Evolutionary conservation across 805 yeast species (phyloP), one percentile per base, ranked within the genome.

Genomic region (Wickerhamomyces mucosus): DNA sequence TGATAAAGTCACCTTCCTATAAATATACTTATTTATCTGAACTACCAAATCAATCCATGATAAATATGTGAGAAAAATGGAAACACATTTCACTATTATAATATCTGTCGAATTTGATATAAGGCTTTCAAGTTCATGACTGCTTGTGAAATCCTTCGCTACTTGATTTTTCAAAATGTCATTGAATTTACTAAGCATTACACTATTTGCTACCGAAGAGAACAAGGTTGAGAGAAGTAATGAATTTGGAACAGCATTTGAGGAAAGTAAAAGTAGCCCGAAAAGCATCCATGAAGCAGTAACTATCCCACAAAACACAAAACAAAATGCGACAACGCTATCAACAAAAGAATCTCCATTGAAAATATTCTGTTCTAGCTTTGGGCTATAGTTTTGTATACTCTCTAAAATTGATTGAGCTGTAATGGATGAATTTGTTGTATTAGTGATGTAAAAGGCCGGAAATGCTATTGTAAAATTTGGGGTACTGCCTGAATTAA

Each of bases 201-300:
- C 66, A 1, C 84, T 74, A 31, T 70, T 60, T 8, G 69, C 61
- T 2, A 70, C 54, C 11, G 84, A 72, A 35, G 66, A 67, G 33
- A 73, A 58, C 15, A 75, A 41, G n/a, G 79, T 72, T 5, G 81
- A 72, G 8, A 75, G 19, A 24, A 69, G 69, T 22, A 82, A 66
- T 27, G 75, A 51, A 25, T 60, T 48, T 4, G 88, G 85, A 34
- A 78, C 69, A 17, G 69, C 58, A 41, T 71, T 71, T 24, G 68
- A 71, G 15, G 73, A 66, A 20, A 82, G 49, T 15, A 69, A 46
- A 26, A 79, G 58, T 21, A 80, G 53, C 13, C 79, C 38, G 31
- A 78, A 55, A 17, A 83, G 58, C 73, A 81, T 72, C 94, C 94
- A 83, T 18, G 77, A 61, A 12, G 78, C 66, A 6, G 73, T 71